Base-by-base conservation (phyloP, 371 early-diverging fungal species). In the Mucor racemosus region DNA sequence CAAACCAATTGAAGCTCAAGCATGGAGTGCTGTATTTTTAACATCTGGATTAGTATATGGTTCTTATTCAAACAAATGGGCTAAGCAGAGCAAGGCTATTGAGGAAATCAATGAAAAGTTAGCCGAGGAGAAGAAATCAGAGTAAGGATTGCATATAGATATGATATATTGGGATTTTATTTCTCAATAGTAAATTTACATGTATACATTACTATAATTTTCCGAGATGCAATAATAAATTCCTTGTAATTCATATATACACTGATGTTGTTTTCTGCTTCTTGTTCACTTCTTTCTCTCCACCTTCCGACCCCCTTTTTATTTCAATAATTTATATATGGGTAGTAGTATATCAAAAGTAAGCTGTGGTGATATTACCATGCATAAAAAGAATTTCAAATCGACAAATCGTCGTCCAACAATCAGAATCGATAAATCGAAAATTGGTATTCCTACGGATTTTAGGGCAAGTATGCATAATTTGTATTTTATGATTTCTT, bases 1-100 rank as follows among this genome's bases (percentile, higher is more conserved):
- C 11, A 66, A 65, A 3, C 54, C 58, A 4, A 38, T 50, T 5
- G 73, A 76, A 54, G 80, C 78, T 3, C 74, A 78, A 62, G 82
- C 82, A 46, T 82, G 80, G 80, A 69, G 72, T 17, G 69, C 78
- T 15, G 41, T 79, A 5, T 41, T 82, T 11, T 62, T 79, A 42
- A 60, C 76, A 4, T 21, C 65, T 11, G 78, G 76, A 15, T 60
- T 79, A 5, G 50, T 77, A 15, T 79, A 79, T 48, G 67, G 72
- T 21, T 64, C 69, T 19, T 73, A 76, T 62, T 46, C 65, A 2
- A 58, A 60, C 10, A 64, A 61, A 50, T 62, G 50, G 68, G 67
- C 69, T 31, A 72, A 76, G 40, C 57, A 42, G 54, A 50, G n/a
- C 10, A 56, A 58, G 38, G 9, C 46, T 14, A 21, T 46, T 0